phyloP scores from a whole-genome alignment of 805 yeast species.

The Millerozyma miso region DNA sequence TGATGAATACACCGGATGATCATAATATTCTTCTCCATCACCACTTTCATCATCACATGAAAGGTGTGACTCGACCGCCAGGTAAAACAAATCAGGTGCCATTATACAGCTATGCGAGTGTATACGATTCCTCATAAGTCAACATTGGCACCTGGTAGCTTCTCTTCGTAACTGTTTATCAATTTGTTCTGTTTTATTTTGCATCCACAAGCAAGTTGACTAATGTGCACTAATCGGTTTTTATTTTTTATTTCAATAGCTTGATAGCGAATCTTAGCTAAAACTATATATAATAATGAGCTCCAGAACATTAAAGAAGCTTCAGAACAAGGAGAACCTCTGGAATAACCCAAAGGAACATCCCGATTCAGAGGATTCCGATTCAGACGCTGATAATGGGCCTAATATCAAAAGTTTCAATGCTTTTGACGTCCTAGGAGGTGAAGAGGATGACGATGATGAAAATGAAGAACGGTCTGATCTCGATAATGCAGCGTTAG shows the following conservation, averaged over 20 bases:
- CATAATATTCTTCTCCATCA: background rate
- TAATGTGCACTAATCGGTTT: background rate
- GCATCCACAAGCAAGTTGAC: conserved; percentile 13
- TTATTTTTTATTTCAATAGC: too few species aligned
- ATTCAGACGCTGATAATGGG: conserved; percentile 12
- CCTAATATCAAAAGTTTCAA: conserved; percentile 22
- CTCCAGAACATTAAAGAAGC: conserved; percentile 44
- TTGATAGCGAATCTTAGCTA: too few species aligned
- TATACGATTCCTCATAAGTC: background rate
- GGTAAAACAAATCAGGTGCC: background rate
- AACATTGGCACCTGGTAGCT: background rate
- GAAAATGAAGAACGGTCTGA: conserved; percentile 7
- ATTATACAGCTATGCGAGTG: background rate
- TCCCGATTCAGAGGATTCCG: background rate
- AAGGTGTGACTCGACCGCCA: background rate
- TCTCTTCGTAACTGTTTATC: background rate
- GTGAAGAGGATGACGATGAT: conserved; percentile 12
- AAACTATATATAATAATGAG: conserved; percentile 33
- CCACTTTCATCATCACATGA: background rate
- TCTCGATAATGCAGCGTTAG: conserved; percentile 6
- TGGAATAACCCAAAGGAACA: conserved; percentile 8
- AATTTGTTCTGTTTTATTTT: conserved; percentile 4
- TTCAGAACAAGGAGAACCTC: conserved; percentile 19
- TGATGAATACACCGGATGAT: background rate
- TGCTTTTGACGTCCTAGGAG: conserved; percentile 42